phyloP scores from a whole-genome alignment of 208 protist genomes.

The Phytomonas francai region DNA sequence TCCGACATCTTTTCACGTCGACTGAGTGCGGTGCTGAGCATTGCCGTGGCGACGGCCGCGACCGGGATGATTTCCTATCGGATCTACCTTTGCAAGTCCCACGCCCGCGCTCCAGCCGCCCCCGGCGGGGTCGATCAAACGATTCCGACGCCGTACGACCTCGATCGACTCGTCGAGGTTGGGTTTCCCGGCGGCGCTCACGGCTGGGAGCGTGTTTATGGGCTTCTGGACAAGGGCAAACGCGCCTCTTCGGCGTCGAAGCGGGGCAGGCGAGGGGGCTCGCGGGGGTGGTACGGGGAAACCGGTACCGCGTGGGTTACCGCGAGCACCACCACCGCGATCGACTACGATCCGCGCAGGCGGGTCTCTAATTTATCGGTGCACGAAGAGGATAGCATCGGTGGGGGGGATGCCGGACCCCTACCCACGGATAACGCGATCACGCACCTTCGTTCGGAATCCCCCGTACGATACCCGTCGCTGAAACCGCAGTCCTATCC shows the following conservation, averaged over 20 bases:
- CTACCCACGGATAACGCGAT: not conserved
- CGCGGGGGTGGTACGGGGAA: not conserved
- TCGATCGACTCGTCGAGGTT: constrained; percentile 15
- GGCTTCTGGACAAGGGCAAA: constrained; percentile 14
- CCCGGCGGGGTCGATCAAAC: not conserved
- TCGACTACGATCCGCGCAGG: too few species aligned
- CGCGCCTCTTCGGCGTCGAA: not conserved
- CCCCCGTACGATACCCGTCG: too few species aligned
- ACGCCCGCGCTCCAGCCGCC: not conserved
- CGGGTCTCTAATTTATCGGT: too few species aligned
- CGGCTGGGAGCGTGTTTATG: constrained; percentile 34
- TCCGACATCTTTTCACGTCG: not conserved
- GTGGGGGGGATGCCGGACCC: not conserved
- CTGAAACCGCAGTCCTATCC: too few species aligned
- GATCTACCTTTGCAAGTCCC: constrained; percentile 3
- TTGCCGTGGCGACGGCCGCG: constrained; percentile 3
- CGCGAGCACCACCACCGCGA: too few species aligned
- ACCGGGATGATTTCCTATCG: constrained; percentile 9
- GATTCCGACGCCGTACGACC: constrained; percentile 10
- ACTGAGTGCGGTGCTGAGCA: not conserved
- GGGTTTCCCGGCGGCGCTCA: constrained; percentile 28
- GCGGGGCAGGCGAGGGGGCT: not conserved
- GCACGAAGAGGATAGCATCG: not conserved
- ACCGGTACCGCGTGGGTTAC: too few species aligned
- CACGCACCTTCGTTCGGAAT: not conserved